phyloP scores from a whole-genome alignment of 225 moss, liverwort and hornwort genomes.

The Sphagnum contortum region DNA sequence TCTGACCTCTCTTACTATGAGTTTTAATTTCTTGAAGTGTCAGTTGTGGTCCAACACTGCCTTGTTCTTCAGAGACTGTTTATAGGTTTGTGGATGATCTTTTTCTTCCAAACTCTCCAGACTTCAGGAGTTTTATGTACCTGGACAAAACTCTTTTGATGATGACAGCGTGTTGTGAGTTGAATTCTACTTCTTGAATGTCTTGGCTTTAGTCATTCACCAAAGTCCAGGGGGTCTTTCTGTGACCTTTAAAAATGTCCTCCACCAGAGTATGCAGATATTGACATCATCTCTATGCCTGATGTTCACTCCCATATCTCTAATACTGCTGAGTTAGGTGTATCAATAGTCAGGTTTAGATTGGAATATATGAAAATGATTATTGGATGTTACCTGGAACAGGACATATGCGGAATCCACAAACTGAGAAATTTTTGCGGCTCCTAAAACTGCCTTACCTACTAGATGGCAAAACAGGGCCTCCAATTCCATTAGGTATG shows the following conservation, averaged over 20 bases:
- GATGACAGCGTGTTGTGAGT: no score
- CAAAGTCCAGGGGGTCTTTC: not conserved
- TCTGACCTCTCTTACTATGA: not conserved
- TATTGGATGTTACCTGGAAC: not conserved
- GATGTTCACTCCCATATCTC: not conserved
- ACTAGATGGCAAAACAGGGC: constrained; percentile 24
- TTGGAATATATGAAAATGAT: not conserved
- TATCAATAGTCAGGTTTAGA: no score
- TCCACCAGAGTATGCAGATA: not conserved
- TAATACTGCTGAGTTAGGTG: not conserved
- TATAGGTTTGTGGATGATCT: no score
- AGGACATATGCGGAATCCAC: constrained; percentile 66
- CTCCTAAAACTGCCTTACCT: constrained; percentile 52
- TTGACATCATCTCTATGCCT: not conserved
- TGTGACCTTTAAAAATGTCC: not conserved
- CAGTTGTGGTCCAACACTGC: no score
- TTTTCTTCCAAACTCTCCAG: no score
- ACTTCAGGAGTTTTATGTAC: no score
- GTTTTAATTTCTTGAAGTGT: not conserved
- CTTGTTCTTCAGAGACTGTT: no score
- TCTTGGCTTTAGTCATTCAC: no score
- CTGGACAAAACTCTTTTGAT: no score
- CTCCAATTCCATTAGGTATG: constrained; percentile 8
- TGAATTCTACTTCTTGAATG: no score
- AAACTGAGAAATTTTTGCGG: constrained; percentile 55